Evolutionary conservation across 768 basidiomycete genomes (phyloP).

Genomic region (Hygrocybe punicea): DNA sequence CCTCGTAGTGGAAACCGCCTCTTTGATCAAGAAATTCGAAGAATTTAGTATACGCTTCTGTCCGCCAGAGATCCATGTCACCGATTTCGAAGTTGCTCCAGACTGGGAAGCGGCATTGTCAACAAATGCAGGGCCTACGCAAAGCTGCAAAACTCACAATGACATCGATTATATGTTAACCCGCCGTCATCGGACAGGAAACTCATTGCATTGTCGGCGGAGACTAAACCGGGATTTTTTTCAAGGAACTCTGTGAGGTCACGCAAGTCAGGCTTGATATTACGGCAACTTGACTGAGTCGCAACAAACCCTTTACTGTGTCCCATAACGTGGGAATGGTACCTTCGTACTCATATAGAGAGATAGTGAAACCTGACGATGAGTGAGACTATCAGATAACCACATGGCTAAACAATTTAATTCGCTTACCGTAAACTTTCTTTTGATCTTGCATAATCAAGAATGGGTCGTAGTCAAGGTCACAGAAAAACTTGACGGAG

Average conservation of each 20-base stretch:
- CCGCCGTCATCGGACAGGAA: conserved; percentile 82
- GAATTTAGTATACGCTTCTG: conserved; percentile 76
- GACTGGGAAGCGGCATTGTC: conserved; percentile 42
- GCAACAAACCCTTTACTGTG: conserved; percentile 57
- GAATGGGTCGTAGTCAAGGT: conserved; percentile 86
- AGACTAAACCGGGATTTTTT: conserved; percentile 56
- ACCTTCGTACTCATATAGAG: conserved; percentile 75
- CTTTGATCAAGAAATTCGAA: conserved; percentile 76
- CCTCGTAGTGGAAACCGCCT: conserved; percentile 92
- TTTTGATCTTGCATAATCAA: conserved; percentile 79
- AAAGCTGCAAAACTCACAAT: conserved; percentile 45
- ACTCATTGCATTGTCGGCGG: conserved; percentile 69
- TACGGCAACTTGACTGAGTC: conserved; percentile 7
- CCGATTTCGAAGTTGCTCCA: conserved; percentile 96
- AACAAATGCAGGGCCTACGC: not conserved
- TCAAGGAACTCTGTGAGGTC: conserved; percentile 65
- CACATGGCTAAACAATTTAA: conserved; percentile 7
- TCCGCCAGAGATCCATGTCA: conserved; percentile 78
- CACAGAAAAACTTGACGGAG: conserved; percentile 83
- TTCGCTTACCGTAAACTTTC: conserved; percentile 69
- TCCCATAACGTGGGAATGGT: conserved; percentile 89
- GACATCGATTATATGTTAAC: conserved; percentile 69
- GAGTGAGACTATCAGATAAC: conserved; percentile 10
- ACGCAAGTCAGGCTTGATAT: not conserved
- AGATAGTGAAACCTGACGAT: conserved; percentile 69